phyloP scores from a whole-genome alignment of 2,329 filamentous ascomycete species.

The Chaetomium sp. region DNA sequence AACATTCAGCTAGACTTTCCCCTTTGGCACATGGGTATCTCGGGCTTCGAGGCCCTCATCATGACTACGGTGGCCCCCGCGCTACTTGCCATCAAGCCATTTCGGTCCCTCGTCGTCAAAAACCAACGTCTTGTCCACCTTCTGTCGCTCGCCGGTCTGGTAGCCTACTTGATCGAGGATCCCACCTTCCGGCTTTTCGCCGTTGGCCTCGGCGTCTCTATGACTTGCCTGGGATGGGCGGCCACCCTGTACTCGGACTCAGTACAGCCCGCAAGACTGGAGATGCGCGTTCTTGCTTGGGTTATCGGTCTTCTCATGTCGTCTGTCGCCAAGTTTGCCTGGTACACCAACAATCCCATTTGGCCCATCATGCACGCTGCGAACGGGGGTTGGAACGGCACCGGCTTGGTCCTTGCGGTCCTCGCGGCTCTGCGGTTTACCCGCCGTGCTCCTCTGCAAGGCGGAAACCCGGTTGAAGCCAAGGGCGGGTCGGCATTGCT shows the following conservation, averaged over 20 bases:
- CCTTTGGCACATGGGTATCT: constrained; percentile 98
- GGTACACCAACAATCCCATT: constrained; percentile 91
- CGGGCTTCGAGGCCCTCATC: constrained; percentile 88
- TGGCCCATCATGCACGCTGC: constrained; percentile 91
- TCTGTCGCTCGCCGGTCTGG: constrained; percentile 70
- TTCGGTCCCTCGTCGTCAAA: constrained; percentile 68
- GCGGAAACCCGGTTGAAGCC: constrained; percentile 41
- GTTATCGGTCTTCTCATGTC: constrained; percentile 81
- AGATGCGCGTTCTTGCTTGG: constrained; percentile 80
- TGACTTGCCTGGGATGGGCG: constrained; percentile 81
- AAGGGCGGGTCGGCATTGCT: constrained; percentile 69
- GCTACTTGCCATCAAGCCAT: constrained; percentile 68
- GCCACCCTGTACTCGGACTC: constrained; percentile 80
- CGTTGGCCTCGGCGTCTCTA: constrained; percentile 77
- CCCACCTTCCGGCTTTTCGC: constrained; percentile 77
- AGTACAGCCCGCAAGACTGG: constrained; percentile 71
- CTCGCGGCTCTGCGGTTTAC: constrained; percentile 77
- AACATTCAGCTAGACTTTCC: constrained; percentile 70
- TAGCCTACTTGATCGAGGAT: constrained; percentile 74
- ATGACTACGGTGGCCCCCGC: constrained; percentile 82
- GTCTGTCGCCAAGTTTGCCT: constrained; percentile 87
- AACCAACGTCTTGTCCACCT: constrained; percentile 74
- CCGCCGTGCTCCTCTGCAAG: constrained; percentile 58
- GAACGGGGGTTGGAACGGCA: constrained; percentile 92
- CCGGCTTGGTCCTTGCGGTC: constrained; percentile 74